phyloP scores from a whole-genome alignment of 2,329 filamentous ascomycete genomes.

The Trichoderma oligosporum region DNA sequence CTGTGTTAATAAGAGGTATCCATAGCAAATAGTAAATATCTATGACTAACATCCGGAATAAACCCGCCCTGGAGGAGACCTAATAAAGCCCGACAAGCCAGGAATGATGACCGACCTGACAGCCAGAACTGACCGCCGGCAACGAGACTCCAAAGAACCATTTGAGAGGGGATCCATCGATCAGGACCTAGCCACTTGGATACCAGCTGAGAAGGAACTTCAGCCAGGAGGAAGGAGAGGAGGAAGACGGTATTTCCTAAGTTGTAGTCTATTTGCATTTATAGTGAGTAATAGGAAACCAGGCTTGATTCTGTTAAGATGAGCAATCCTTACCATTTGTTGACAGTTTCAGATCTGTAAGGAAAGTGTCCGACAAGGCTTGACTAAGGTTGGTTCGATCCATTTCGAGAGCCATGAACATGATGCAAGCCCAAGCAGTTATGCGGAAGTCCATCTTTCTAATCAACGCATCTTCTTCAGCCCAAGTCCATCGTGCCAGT shows the following conservation, averaged over 20 bases:
- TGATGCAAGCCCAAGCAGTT: conserved; percentile 41
- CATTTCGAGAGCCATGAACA: conserved; percentile 51
- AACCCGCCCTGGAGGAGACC: conserved; percentile 45
- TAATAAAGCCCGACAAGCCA: conserved; percentile 37
- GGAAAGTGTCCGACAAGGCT: conserved; percentile 47
- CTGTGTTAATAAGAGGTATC: conserved; percentile 10
- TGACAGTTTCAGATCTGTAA: conserved; percentile 40
- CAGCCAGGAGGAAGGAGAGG: conserved; percentile 32
- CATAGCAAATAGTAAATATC: background rate
- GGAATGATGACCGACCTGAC: conserved; percentile 36
- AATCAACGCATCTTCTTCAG: conserved; percentile 54
- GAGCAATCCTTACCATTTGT: conserved; percentile 27
- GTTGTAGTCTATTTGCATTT: conserved; percentile 31
- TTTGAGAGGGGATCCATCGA: conserved; percentile 57
- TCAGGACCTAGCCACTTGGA: conserved; percentile 56
- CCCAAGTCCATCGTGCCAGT: conserved; percentile 49
- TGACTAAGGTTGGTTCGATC: conserved; percentile 46
- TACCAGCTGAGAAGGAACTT: conserved; percentile 57
- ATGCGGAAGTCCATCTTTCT: conserved; percentile 41
- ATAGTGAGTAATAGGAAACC: background rate
- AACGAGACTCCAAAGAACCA: conserved; percentile 54
- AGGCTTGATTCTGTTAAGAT: background rate
- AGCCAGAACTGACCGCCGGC: conserved; percentile 46
- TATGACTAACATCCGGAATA: conserved; percentile 39
- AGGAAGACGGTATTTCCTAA: conserved; percentile 34